Conservation (phyloP, 768 basidiomycete species). For the Leccinum disarticulatum region DNA sequence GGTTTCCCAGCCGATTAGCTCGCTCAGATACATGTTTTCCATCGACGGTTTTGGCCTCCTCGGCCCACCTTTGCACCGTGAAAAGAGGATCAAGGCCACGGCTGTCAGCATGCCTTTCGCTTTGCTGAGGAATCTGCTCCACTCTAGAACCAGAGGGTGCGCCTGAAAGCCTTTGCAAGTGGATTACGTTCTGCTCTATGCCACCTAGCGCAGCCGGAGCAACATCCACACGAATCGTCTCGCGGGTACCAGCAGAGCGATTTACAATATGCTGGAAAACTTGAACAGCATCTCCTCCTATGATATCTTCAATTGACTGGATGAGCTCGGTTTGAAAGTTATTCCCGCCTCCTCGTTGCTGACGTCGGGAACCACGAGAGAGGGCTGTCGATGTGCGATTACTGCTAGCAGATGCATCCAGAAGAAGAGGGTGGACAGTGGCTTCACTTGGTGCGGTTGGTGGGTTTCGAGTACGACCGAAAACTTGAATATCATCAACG, state of each 20-base stretch:
- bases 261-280: constrained; percentile 81
- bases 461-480: constrained; percentile 58
- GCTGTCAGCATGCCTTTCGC: constrained; percentile 44
- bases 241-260: constrained; percentile 53
- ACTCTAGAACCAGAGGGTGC: constrained; percentile 57
- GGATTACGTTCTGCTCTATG: constrained; percentile 54
- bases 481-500: constrained; percentile 59
- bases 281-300: constrained; percentile 80
- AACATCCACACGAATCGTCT: constrained; percentile 77
- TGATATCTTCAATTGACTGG: constrained; percentile 76
- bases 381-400: constrained; percentile 46
- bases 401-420: constrained; percentile 54
- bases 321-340: constrained; percentile 58
- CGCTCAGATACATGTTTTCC: constrained; percentile 72
- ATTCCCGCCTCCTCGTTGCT: constrained; percentile 52
- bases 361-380: constrained; percentile 51
- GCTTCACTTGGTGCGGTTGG: constrained; percentile 60
- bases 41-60: constrained; percentile 81
- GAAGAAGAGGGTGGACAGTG: constrained; percentile 78
- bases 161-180: constrained; percentile 45
- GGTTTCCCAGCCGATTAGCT: constrained; percentile 63
- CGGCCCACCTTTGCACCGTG: constrained; percentile 85
- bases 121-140: constrained; percentile 50
- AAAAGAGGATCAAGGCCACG: constrained; percentile 72
- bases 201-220: constrained; percentile 63